phyloP scores from a whole-genome alignment of 768 basidiomycete species.

The Gelatoporia subvermispora region DNA sequence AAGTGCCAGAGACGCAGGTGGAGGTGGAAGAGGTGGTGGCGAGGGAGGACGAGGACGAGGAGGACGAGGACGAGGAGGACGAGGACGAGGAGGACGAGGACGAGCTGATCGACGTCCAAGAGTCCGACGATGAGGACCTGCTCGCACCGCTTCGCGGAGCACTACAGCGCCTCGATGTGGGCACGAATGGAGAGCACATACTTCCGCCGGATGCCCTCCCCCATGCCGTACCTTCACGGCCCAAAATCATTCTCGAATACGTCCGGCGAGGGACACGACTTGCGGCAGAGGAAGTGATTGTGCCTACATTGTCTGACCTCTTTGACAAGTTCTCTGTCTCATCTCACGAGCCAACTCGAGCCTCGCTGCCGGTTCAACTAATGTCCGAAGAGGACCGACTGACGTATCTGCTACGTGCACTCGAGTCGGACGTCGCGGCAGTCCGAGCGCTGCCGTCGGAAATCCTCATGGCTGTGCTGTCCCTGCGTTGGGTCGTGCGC shows the following conservation, averaged over 20 bases:
- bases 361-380: constrained; percentile 39
- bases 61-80: constrained; percentile 18
- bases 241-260: constrained; percentile 46
- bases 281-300: constrained; percentile 49
- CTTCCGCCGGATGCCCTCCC: constrained; percentile 30
- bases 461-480: constrained; percentile 46
- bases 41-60: constrained; percentile 40
- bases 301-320: constrained; percentile 45
- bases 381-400: constrained; percentile 47
- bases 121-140: constrained; percentile 40
- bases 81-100: constrained; percentile 46
- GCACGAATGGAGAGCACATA: constrained; percentile 18
- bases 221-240: constrained; percentile 4
- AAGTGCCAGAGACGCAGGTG: constrained; percentile 17
- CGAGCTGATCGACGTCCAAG: constrained; percentile 49
- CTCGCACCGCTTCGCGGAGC: constrained; percentile 69
- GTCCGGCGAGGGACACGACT: constrained; percentile 66
- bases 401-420: constrained; percentile 47
- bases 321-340: constrained; percentile 28
- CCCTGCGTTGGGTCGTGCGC: constrained; percentile 57
- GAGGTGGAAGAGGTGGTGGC: constrained; percentile 17
- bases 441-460: constrained; percentile 45
- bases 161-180: constrained; percentile 49
- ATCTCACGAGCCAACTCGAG: no score
- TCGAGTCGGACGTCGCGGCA: constrained; percentile 48